Evolutionary conservation across 179 eudicot genomes (phyloP).

Genomic region (Camellia oleifera): DNA sequence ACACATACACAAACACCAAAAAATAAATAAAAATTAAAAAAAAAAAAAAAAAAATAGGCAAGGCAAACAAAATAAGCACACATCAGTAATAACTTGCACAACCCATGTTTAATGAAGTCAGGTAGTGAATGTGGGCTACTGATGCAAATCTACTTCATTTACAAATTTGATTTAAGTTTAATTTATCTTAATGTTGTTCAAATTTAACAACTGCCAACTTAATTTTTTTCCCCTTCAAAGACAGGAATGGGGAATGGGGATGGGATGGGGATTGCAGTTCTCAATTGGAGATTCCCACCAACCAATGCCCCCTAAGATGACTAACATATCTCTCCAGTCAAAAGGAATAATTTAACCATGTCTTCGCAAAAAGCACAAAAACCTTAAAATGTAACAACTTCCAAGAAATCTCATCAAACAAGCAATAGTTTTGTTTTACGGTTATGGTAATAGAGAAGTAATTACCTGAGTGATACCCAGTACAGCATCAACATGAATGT

Average conservation of each 20-base stretch:
- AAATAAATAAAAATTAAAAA: too few species aligned
- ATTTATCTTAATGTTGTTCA: not conserved
- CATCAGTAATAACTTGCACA: not conserved
- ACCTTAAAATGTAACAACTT: not conserved
- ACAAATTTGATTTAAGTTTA: not conserved
- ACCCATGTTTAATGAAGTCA: not conserved
- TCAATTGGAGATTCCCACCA: not conserved
- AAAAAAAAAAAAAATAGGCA: too few species aligned
- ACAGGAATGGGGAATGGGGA: not conserved
- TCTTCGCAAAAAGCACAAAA: not conserved
- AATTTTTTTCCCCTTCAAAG: not conserved
- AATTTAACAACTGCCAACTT: not conserved
- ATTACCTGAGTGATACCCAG: slow-evolving; percentile 78
- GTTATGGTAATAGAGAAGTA: not conserved
- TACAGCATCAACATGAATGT: slow-evolving; percentile 86
- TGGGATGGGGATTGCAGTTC: not conserved
- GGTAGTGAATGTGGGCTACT: not conserved
- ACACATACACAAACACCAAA: too few species aligned
- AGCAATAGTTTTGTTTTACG: not conserved
- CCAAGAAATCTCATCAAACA: not conserved
- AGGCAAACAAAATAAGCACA: not conserved
- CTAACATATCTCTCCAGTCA: not conserved
- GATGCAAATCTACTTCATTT: too few species aligned
- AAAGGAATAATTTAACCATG: not conserved
- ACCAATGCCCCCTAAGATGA: not conserved